A percentile compares a stretch with the other conserved stretches of the same genome.
These are phyloP conservation scores for Pythium insidiosum DNA, from an alignment of 352 stramenopile genomes.

Conservation along the genomic window DNA sequence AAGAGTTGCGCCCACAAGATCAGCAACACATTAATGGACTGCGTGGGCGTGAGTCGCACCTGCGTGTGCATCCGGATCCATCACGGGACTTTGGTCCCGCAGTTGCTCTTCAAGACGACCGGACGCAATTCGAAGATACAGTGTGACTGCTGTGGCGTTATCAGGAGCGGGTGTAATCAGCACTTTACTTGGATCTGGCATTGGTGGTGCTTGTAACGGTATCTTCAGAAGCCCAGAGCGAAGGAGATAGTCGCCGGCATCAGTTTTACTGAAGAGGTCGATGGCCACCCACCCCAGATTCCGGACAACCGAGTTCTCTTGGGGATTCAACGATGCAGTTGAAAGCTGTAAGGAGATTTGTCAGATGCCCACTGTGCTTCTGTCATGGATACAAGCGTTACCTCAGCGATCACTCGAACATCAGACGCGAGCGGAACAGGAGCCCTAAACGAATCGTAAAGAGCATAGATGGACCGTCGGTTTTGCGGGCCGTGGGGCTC, in stretches of 20 bases:
- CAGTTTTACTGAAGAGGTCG: conserved; percentile 16
- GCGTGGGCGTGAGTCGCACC: not conserved
- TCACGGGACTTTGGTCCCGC: not conserved
- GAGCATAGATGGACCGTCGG: conserved; percentile 14
- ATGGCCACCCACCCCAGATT: conserved; percentile 20
- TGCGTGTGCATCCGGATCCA: conserved; percentile 11
- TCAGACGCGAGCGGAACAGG: too few species aligned
- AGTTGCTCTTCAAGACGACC: conserved; percentile 4
- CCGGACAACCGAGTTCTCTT: not conserved
- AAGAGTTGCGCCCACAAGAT: too few species aligned
- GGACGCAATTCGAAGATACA: conserved; percentile 14
- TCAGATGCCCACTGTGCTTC: too few species aligned
- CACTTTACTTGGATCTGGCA: conserved; percentile 26
- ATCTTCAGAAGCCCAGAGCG: conserved; percentile 16
- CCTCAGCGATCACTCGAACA: too few species aligned
- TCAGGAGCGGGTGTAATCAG: too few species aligned
- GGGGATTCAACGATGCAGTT: not conserved
- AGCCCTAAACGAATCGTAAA: conserved; percentile 6
- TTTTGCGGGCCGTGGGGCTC: conserved; percentile 16
- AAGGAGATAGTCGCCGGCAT: not conserved
- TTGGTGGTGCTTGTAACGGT: conserved; percentile 8
- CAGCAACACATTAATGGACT: not conserved
- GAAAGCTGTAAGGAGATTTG: too few species aligned
- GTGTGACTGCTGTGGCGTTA: too few species aligned
- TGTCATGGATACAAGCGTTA: too few species aligned